phyloP scores from a whole-genome alignment of 2,329 filamentous ascomycete genomes.

The Thelonectria rubi region DNA sequence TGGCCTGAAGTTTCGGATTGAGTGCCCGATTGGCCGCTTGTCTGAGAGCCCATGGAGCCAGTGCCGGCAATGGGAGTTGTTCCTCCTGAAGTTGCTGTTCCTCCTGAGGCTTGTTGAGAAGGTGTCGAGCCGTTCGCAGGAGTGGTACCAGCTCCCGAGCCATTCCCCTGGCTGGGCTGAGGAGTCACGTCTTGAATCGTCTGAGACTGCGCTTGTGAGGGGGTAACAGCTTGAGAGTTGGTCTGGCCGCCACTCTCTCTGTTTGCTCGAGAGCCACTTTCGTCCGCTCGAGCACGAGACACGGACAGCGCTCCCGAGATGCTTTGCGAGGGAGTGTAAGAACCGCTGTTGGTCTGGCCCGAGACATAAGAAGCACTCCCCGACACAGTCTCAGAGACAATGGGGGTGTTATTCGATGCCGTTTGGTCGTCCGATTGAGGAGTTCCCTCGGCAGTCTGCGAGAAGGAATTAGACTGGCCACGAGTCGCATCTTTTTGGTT shows the following conservation, averaged over 20 bases:
- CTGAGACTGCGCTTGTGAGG: neutral
- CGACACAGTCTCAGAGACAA: too few species aligned
- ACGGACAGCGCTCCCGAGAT: too few species aligned
- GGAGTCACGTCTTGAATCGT: neutral
- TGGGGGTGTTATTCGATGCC: neutral
- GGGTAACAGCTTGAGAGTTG: neutral
- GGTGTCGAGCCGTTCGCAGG: neutral
- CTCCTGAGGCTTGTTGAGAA: neutral
- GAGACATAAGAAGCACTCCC: too few species aligned
- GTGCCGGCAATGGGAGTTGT: too few species aligned
- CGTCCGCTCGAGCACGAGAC: neutral
- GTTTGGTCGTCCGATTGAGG: neutral
- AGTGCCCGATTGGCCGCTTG: too few species aligned
- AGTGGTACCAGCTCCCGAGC: neutral
- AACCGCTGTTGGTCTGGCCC: too few species aligned
- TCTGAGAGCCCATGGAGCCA: too few species aligned
- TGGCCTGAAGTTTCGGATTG: too few species aligned
- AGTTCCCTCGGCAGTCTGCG: too few species aligned
- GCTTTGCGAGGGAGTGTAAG: neutral
- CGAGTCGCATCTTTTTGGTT: too few species aligned
- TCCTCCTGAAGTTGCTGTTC: neutral
- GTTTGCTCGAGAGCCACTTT: neutral
- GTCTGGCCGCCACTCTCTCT: neutral
- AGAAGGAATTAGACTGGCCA: too few species aligned
- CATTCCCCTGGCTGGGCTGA: neutral